Evolutionary conservation across 257 asterid species (phyloP).

Genomic region (Solanum appendiculatum): DNA sequence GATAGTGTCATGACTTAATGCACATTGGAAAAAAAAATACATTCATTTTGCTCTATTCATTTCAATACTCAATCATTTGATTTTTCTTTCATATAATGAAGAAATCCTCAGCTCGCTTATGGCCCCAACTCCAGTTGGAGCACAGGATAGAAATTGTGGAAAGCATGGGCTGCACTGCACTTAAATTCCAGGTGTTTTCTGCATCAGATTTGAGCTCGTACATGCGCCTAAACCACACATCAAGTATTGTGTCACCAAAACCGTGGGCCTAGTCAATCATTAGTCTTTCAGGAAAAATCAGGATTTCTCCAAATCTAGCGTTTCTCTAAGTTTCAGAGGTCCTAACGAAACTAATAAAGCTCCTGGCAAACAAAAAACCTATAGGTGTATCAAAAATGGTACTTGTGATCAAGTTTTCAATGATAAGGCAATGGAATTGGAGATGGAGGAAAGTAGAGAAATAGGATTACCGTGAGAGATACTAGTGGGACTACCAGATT

Average conservation of each 20-base stretch:
- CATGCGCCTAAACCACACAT: not conserved
- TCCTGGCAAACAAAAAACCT: not conserved
- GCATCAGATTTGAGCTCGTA: not conserved
- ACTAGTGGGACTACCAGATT: conserved; percentile 57
- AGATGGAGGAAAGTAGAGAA: not conserved
- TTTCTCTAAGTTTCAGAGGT: not conserved
- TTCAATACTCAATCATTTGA: not conserved
- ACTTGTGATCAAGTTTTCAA: not conserved
- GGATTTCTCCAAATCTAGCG: not conserved
- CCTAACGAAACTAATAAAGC: not conserved
- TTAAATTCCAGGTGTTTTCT: not conserved
- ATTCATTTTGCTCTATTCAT: not conserved
- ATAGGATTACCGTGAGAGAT: conserved; percentile 59
- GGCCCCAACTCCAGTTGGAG: not conserved
- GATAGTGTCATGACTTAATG: not conserved
- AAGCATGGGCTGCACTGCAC: not conserved
- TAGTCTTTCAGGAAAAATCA: not conserved
- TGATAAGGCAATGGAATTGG: not conserved
- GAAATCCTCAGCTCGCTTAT: not conserved
- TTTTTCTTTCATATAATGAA: not conserved
- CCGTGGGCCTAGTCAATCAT: not conserved
- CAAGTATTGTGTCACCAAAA: not conserved
- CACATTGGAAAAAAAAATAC: not conserved
- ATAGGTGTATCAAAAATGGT: not conserved
- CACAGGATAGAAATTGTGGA: not conserved